Evolutionary conservation across 345 rosid genomes (phyloP).

Genomic region (Excoecaria agallocha): DNA sequence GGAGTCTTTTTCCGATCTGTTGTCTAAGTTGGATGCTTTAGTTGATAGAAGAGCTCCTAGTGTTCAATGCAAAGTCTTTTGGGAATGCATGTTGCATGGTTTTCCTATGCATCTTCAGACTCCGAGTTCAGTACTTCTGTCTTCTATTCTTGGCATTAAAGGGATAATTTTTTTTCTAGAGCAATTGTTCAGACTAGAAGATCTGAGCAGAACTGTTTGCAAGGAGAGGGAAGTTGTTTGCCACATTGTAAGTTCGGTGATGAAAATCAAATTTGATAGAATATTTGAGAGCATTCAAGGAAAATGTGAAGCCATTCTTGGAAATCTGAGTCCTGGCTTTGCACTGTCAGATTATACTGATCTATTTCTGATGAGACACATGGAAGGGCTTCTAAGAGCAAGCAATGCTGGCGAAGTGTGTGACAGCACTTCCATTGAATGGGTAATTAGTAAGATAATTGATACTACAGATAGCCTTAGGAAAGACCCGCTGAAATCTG

Average conservation of each 20-base stretch:
- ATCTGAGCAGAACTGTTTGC: slow-evolving; percentile 35
- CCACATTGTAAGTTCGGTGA: slow-evolving; percentile 62
- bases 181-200: slow-evolving; percentile 53
- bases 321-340: slow-evolving; percentile 42
- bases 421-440: slow-evolving; percentile 57
- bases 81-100: slow-evolving; percentile 87
- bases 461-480: slow-evolving; percentile 71
- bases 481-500: slow-evolving; percentile 62
- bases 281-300: slow-evolving; percentile 63
- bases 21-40: slow-evolving; percentile 49
- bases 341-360: slow-evolving; percentile 59
- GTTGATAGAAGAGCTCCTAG: slow-evolving; percentile 64
- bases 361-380: slow-evolving; percentile 68
- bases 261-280: slow-evolving; percentile 67
- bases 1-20: slow-evolving; percentile 52
- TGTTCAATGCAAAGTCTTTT: slow-evolving; percentile 55
- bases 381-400: slow-evolving; percentile 69
- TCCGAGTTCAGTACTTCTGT: slow-evolving; percentile 66
- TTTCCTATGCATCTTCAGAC: slow-evolving; percentile 61
- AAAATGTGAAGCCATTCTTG: slow-evolving; percentile 64
- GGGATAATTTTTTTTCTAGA: slow-evolving; percentile 54
- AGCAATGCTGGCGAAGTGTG: slow-evolving; percentile 46
- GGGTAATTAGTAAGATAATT: slow-evolving; percentile 62
- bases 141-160: slow-evolving; percentile 68
- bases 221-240: slow-evolving; percentile 44